Base-by-base conservation (phyloP, 1,284 basidiomycete species). In the Psilocybe mexicana region DNA sequence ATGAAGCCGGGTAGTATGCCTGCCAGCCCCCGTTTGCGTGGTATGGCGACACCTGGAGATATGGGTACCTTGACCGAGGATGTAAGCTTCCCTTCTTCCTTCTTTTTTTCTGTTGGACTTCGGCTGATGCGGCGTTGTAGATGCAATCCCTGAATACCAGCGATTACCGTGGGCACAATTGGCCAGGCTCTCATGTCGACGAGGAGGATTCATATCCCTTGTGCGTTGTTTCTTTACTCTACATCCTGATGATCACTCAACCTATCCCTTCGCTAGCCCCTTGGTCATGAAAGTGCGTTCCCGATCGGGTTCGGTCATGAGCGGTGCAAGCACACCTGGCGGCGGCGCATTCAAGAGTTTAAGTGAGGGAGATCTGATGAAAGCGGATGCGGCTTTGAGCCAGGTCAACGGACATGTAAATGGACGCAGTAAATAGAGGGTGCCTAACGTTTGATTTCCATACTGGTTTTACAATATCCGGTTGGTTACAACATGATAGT, bases 51-150 rank as follows among this genome's bases (percentile, higher is more conserved):
- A 0, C 94, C 94, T 0, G 95, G 93, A 7, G 92, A 96, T 76
- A 80, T 96, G 62, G 94, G 92, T n/a, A 98, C 95, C 14, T 78
- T 98, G 57, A 96, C 94, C 1, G 93, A 96, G 75, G 92, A 95
- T 78, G 87, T 88, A 60, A 36, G 77, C 65, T 28, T 14, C 14
- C 3, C 3, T 25, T 2, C n/a, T 12, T 4, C 30, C 61, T 57
- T 11, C 18, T 18, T 14, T 4, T 35, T 61, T 57, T 11, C 18
- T 25, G 24, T 44, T 52, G 55, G n/a, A 43, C 47, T 33, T 46
- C 33, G 43, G 40, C 49, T 23, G 49, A 7, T 25, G 51, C n/a
- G 8, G 25, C n/a, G 56, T 33, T 47, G 26, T 62, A 89, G 87
- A 96, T 97, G 94, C 90, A 96, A 70, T 76, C 81, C 43, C 78